Conservation (phyloP, 2,329 filamentous ascomycete genomes). For the Botryotinia globosa region DNA sequence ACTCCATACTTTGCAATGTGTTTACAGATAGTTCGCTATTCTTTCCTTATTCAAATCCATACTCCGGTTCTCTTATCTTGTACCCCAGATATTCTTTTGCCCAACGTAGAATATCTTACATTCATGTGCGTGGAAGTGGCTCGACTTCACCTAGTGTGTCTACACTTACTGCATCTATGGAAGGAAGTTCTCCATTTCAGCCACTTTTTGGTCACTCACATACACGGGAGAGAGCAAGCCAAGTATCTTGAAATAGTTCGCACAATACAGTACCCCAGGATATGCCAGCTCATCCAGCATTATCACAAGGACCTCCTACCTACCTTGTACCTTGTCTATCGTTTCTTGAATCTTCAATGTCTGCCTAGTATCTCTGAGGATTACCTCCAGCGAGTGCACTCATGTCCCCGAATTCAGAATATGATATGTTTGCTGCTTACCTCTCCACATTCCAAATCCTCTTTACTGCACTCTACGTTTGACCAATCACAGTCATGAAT, state of each 20-base stretch:
- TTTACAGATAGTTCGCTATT: not conserved
- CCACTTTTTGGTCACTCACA: not conserved
- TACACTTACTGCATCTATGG: not conserved
- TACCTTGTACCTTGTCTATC: not conserved
- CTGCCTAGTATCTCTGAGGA: not conserved
- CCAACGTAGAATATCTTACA: slow-evolving; percentile 3
- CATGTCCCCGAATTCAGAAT: not conserved
- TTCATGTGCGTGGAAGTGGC: not conserved
- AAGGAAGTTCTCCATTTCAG: slow-evolving; percentile 6
- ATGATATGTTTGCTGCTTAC: not conserved
- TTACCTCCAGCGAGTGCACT: not conserved
- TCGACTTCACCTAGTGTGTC: not conserved
- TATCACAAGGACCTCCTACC: not conserved
- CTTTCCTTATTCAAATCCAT: not conserved
- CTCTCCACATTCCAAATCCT: not conserved
- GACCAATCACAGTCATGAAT: not conserved
- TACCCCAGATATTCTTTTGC: slow-evolving; percentile 1
- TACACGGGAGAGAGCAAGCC: not conserved
- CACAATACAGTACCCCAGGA: not conserved
- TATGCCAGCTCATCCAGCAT: slow-evolving; percentile 2
- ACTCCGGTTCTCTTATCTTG: slow-evolving; percentile 3
- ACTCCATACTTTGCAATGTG: not conserved
- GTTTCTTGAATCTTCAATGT: not conserved
- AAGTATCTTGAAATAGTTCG: slow-evolving; percentile 4
- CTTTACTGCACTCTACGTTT: not conserved